phyloP scores from a whole-genome alignment of 2,329 filamentous ascomycete species.

The Nemania abortiva region DNA sequence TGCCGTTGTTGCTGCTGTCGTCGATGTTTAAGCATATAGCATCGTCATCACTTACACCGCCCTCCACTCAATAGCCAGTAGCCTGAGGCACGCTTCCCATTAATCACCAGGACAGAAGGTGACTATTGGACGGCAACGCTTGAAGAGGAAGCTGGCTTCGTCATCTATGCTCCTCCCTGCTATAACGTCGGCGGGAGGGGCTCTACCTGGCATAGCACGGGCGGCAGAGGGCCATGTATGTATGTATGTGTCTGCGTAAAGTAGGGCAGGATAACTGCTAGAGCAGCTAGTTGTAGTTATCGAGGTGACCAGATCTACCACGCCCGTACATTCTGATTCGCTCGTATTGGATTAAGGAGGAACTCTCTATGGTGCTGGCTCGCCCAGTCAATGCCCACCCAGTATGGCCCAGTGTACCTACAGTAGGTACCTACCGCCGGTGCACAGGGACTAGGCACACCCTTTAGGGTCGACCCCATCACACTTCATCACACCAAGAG shows the following conservation, averaged over 20 bases:
- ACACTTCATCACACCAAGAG: slow-evolving; percentile 38
- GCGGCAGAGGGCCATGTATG: neutral
- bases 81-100: slow-evolving; percentile 20
- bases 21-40: neutral
- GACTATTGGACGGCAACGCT: slow-evolving; percentile 29
- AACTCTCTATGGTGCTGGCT: neutral
- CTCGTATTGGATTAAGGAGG: neutral
- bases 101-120: neutral
- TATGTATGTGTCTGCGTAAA: neutral
- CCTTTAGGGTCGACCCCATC: slow-evolving; percentile 24
- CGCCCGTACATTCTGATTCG: neutral
- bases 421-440: neutral
- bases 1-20: slow-evolving; percentile 14
- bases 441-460: slow-evolving; percentile 5
- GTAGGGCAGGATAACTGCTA: neutral
- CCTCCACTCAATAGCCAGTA: neutral
- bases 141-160: slow-evolving; percentile 35
- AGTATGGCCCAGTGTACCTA: neutral
- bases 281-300: slow-evolving; percentile 16
- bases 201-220: neutral
- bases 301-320: slow-evolving; percentile 15
- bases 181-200: neutral
- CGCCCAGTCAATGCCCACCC: neutral
- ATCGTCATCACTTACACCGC: slow-evolving; percentile 36
- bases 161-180: slow-evolving; percentile 24